A percentile compares a stretch with the other conserved stretches of the same genome.
Evolutionary conservation across 768 basidiomycete genomes (phyloP).

Genomic region (Terana coerulea): DNA sequence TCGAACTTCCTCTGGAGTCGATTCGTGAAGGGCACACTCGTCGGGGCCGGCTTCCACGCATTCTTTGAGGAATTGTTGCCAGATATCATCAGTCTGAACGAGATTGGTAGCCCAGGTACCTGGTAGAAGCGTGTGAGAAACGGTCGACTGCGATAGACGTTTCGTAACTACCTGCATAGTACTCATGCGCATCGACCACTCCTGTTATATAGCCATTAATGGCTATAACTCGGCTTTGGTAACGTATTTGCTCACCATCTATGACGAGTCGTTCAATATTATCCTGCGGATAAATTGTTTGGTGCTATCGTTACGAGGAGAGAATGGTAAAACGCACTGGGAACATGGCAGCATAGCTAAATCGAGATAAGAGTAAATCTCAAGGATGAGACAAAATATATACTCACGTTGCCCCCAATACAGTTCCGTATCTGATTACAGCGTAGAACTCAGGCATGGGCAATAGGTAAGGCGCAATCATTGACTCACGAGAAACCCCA

Average conservation of each 20-base stretch:
- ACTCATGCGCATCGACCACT: constrained; percentile 24
- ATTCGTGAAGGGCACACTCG: constrained; percentile 23
- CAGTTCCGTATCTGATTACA: constrained; percentile 20
- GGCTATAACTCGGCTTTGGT: neutral
- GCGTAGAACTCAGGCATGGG: too few relatives aligned
- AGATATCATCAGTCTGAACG: constrained; percentile 4
- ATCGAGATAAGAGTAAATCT: neutral
- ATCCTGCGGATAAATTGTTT: constrained; percentile 10
- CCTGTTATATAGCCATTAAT: constrained; percentile 14
- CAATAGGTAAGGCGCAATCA: too few relatives aligned
- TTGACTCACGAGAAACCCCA: constrained; percentile 24
- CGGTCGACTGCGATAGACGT: neutral
- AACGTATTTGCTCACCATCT: constrained; percentile 19
- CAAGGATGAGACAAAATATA: neutral
- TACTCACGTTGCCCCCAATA: constrained; percentile 16
- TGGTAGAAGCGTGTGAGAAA: too few relatives aligned
- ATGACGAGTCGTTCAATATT: constrained; percentile 28
- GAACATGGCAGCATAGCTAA: constrained; percentile 28
- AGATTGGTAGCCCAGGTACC: constrained; percentile 11
- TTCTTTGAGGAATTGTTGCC: constrained; percentile 18
- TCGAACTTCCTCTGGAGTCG: constrained; percentile 15
- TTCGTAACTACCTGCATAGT: constrained; percentile 15
- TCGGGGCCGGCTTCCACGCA: constrained; percentile 19
- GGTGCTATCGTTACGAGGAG: neutral
- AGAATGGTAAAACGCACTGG: constrained; percentile 13